Evolutionary conservation across 176 grass and related monocot genomes (phyloP).

Genomic region (Secale cereale): DNA sequence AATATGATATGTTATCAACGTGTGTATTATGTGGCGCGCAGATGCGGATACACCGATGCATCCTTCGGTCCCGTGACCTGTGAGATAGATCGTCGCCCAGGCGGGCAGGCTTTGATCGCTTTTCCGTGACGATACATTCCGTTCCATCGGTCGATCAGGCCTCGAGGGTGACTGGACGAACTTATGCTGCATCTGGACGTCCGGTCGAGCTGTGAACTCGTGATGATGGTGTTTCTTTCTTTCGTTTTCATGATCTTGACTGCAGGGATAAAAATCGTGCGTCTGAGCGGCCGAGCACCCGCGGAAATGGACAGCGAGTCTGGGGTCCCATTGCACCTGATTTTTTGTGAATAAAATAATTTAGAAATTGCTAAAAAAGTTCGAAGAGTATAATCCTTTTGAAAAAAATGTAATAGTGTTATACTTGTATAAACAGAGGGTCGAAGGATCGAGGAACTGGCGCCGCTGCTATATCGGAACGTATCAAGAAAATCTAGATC

Average conservation of each 20-base stretch:
- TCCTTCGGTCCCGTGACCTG: neutral
- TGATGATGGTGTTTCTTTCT: neutral
- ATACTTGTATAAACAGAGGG: too few relatives aligned
- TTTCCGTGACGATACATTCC: constrained; percentile 4
- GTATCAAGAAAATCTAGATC: too few relatives aligned
- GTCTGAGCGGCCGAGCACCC: neutral
- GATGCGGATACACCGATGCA: neutral
- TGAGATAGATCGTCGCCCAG: neutral
- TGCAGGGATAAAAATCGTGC: neutral
- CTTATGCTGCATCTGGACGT: constrained; percentile 2
- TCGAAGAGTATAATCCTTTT: too few relatives aligned
- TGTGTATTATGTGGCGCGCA: neutral
- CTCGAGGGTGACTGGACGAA: neutral
- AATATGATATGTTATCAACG: too few relatives aligned
- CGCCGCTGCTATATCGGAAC: too few relatives aligned
- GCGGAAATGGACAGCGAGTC: too few relatives aligned
- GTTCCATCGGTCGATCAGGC: neutral
- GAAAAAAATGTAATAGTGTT: too few relatives aligned
- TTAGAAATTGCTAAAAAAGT: too few relatives aligned
- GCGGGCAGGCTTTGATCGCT: neutral
- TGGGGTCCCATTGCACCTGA: too few relatives aligned
- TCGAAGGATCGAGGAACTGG: too few relatives aligned
- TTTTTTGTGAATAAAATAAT: too few relatives aligned
- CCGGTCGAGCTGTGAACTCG: neutral
- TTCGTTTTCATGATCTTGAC: neutral